Evolutionary conservation across 139 green algal species (phyloP).

Genomic region (Zygnema cylindricum): DNA sequence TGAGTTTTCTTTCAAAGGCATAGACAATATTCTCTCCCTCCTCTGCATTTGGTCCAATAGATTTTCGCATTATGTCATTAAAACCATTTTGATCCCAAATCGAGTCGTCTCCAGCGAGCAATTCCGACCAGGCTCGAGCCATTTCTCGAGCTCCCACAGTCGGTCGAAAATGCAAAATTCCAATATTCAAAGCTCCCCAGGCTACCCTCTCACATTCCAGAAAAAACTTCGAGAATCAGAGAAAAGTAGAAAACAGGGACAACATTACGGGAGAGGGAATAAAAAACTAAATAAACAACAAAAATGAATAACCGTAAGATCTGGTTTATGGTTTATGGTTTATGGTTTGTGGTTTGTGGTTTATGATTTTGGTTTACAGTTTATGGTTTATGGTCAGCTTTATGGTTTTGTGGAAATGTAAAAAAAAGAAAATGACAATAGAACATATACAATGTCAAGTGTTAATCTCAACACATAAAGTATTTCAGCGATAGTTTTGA

Average conservation of each 20-base stretch:
- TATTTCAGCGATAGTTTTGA: too few species aligned
- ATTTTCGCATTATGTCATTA: slow-evolving; percentile 69
- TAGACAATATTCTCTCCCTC: slow-evolving; percentile 62
- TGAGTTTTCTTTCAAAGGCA: slow-evolving; percentile 76
- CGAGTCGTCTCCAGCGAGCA: slow-evolving; percentile 61
- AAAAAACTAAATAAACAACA: too few species aligned
- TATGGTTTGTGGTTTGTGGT: too few species aligned
- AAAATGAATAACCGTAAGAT: too few species aligned
- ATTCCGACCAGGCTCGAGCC: slow-evolving; percentile 59
- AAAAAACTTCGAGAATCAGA: neutral
- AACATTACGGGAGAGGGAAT: too few species aligned
- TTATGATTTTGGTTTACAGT: too few species aligned
- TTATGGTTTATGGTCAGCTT: too few species aligned
- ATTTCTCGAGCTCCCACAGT: slow-evolving; percentile 48
- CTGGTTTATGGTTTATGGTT: too few species aligned
- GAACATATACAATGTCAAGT: too few species aligned
- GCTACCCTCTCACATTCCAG: slow-evolving; percentile 13
- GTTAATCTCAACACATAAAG: too few species aligned
- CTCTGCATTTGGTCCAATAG: neutral
- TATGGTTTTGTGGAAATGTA: too few species aligned
- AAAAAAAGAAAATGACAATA: too few species aligned
- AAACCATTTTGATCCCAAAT: slow-evolving; percentile 71
- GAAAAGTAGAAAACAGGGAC: neutral
- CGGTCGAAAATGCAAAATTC: slow-evolving; percentile 89
- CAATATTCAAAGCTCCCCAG: slow-evolving; percentile 86